These are phyloP conservation scores for Suhomyces yuchorum DNA, from an alignment of 1,139 yeast genomes.

Conservation along the genomic window DNA sequence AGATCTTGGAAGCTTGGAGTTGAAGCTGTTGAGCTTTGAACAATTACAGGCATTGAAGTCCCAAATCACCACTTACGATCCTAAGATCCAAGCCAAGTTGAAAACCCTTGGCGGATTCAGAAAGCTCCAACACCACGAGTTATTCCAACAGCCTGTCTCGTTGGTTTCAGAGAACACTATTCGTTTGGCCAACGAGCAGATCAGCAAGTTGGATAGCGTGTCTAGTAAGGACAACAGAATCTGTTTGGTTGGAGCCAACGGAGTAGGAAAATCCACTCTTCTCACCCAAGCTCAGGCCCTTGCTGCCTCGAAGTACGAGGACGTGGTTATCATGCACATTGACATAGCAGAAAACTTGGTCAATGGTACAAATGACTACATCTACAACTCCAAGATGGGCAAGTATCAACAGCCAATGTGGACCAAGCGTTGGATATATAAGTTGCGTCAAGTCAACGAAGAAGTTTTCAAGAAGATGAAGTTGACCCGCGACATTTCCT, in stretches of 20 bases:
- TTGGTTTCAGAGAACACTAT: conserved; percentile 44
- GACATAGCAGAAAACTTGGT: conserved; percentile 62
- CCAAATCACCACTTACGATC: conserved; percentile 30
- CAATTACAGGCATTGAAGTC: conserved; percentile 17
- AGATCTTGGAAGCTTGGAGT: conserved; percentile 21
- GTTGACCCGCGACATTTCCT: conserved; percentile 47
- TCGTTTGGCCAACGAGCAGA: conserved; percentile 28
- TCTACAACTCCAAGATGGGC: conserved; percentile 50
- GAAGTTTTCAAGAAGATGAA: conserved; percentile 50
- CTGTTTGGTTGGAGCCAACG: conserved; percentile 68
- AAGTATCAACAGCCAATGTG: conserved; percentile 81
- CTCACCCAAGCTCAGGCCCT: conserved; percentile 72
- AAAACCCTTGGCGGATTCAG: conserved; percentile 56
- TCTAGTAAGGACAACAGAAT: conserved; percentile 50
- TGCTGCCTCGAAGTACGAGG: conserved; percentile 45
- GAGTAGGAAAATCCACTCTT: conserved; percentile 79
- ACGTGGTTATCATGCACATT: conserved; percentile 63
- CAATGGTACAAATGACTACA: conserved; percentile 74
- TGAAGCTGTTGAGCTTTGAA: conserved; percentile 20
- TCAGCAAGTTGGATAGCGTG: conserved; percentile 25
- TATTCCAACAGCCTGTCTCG: conserved; percentile 58
- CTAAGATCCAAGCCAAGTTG: conserved; percentile 28
- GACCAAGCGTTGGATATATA: conserved; percentile 60
- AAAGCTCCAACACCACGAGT: conserved; percentile 65
- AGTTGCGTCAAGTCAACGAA: conserved; percentile 59